Percentiles rank a stretch among this genome's conserved stretches.
These are phyloP conservation scores for Xylogone sp. DNA, from an alignment of 2,329 filamentous ascomycete genomes.

Conservation along the genomic window DNA sequence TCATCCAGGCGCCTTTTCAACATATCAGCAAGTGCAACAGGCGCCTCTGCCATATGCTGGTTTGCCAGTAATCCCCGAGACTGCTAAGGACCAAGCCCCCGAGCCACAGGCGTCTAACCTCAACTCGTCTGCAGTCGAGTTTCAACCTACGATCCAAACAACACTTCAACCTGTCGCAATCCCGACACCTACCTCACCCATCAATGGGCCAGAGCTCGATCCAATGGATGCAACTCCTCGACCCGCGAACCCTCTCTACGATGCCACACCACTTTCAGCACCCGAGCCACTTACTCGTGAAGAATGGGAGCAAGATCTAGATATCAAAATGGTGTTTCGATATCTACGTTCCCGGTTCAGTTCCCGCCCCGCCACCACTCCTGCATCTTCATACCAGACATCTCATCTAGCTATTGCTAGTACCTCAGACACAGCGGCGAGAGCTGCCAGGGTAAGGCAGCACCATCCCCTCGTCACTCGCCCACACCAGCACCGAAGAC, in stretches of 20 bases:
- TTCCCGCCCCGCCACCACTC: conserved; percentile 38
- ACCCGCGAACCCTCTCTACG: conserved; percentile 7
- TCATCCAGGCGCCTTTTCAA: conserved; percentile 84
- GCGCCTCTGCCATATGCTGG: conserved; percentile 73
- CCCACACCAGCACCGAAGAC: conserved; percentile 11
- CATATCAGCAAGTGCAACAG: conserved; percentile 65
- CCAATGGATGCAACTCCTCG: conserved; percentile 20
- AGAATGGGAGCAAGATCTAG: conserved; percentile 86
- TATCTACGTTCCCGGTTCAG: conserved; percentile 78
- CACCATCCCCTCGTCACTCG: conserved; percentile 79
- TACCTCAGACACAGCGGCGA: conserved; percentile 65
- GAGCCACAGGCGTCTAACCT: conserved; percentile 2
- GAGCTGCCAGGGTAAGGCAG: conserved; percentile 79
- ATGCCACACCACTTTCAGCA: conserved; percentile 2
- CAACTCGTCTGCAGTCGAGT: conserved; percentile 11
- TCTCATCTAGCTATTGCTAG: conserved; percentile 45
- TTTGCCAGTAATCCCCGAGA: conserved; percentile 61
- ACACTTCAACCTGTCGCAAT: conserved; percentile 17
- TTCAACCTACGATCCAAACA: conserved; percentile 22
- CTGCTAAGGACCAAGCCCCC: conserved; percentile 25
- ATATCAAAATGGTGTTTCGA: conserved; percentile 86
- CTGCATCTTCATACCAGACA: conserved; percentile 28
- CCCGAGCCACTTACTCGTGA: conserved; percentile 22
- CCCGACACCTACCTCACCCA: conserved; percentile 9
- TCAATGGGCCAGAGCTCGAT: conserved; percentile 1